A percentile compares a stretch with the other conserved stretches of the same genome.
Evolutionary conservation across 257 asterid species (phyloP).

Genomic region (Przewalskia tangutica): DNA sequence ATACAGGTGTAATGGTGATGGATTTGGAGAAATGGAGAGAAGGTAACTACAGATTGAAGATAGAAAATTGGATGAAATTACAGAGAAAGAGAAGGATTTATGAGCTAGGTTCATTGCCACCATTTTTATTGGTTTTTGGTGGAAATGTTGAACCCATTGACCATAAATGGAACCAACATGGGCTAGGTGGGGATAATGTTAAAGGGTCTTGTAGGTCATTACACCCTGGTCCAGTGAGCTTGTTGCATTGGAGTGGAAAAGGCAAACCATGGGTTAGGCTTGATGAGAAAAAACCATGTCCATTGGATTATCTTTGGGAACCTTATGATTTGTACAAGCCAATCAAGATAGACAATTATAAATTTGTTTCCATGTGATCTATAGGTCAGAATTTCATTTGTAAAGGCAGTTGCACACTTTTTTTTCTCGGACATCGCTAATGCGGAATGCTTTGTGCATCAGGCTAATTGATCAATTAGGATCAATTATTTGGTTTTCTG

Average conservation of each 20-base stretch:
- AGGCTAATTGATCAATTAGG: background rate
- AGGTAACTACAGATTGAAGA: background rate
- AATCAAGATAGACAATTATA: background rate
- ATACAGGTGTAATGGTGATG: constrained; percentile 1
- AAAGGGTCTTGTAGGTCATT: background rate
- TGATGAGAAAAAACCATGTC: constrained; percentile 8
- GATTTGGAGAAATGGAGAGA: constrained; percentile 1
- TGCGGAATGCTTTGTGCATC: too few species aligned
- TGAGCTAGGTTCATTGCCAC: constrained; percentile 5
- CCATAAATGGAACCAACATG: constrained; percentile 9
- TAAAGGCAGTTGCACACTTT: too few species aligned
- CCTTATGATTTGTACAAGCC: constrained; percentile 6
- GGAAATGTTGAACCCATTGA: constrained; percentile 2
- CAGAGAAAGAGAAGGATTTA: constrained; percentile 5
- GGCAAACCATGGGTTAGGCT: constrained; percentile 11
- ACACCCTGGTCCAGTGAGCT: constrained; percentile 2
- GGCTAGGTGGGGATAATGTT: constrained; percentile 7
- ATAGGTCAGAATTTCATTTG: too few species aligned
- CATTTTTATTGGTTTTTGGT: constrained; percentile 8
- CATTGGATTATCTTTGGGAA: constrained; percentile 6
- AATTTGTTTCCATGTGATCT: too few species aligned
- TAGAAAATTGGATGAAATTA: constrained; percentile 8
- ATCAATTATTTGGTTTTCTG: background rate
- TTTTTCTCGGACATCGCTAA: too few species aligned
- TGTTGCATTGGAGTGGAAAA: constrained; percentile 11